phyloP scores from a whole-genome alignment of 2,329 filamentous ascomycete species.

The Karstenula rhodostoma region DNA sequence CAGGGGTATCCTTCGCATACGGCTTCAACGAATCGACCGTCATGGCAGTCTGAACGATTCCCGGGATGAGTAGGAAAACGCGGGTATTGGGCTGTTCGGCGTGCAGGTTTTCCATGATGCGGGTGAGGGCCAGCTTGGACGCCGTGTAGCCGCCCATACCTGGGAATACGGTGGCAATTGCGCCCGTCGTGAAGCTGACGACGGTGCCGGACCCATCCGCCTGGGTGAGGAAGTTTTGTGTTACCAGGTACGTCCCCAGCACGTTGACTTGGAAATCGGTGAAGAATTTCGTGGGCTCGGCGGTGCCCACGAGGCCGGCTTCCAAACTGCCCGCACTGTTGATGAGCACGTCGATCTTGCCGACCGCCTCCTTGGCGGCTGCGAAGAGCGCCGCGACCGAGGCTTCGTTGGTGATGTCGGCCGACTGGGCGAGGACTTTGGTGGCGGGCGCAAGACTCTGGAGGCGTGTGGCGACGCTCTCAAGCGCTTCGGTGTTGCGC shows the following conservation, averaged over 20 bases:
- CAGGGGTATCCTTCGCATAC: conserved; percentile 30
- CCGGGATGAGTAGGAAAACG: conserved; percentile 33
- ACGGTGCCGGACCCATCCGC: conserved; percentile 25
- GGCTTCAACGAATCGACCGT: conserved; percentile 21
- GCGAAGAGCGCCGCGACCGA: conserved; percentile 27
- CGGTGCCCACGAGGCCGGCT: conserved; percentile 10
- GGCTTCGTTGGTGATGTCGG: conserved; percentile 30
- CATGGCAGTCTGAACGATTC: conserved; percentile 28
- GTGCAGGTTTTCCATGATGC: conserved; percentile 32
- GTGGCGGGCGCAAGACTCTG: conserved; percentile 24
- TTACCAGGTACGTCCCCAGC: conserved; percentile 24
- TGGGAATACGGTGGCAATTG: conserved; percentile 23
- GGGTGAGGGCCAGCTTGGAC: conserved; percentile 32
- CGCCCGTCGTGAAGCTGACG: conserved; percentile 27
- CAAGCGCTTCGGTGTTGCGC: conserved; percentile 30
- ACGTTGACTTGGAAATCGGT: conserved; percentile 29
- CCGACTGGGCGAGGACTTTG: conserved; percentile 26
- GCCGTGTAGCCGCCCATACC: conserved; percentile 31
- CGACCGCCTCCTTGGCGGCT: conserved; percentile 20
- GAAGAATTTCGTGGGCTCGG: conserved; percentile 20
- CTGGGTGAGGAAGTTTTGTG: conserved; percentile 21
- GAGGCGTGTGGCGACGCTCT: conserved; percentile 23
- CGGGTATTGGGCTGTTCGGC: conserved; percentile 31
- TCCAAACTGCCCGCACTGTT: conserved; percentile 24
- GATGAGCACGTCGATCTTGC: conserved; percentile 28